Percentiles rank a stretch among this genome's conserved stretches.
Conservation (phyloP, 306 rosid species). For the Aeschynomene evenia region DNA sequence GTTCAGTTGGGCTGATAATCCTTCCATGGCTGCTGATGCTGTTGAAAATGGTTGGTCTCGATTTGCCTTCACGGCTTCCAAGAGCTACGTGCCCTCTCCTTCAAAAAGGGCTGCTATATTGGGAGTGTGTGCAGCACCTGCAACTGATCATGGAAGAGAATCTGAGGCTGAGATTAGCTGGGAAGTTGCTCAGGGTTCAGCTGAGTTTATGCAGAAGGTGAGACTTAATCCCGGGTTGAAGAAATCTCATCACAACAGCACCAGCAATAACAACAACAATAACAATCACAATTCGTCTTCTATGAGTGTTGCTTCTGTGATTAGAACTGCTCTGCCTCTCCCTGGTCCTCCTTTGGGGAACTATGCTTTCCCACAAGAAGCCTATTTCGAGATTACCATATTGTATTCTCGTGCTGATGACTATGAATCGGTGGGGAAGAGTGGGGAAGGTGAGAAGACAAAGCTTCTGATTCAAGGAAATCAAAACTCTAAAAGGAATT, state of each 20-base stretch:
- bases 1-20: slow-evolving; percentile 81
- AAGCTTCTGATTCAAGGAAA: slow-evolving; percentile 67
- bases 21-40: slow-evolving; percentile 71
- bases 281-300: slow-evolving; percentile 5
- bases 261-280: neutral
- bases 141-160: slow-evolving; percentile 51
- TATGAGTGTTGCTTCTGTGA: slow-evolving; percentile 45
- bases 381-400: slow-evolving; percentile 86
- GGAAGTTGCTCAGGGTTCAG: slow-evolving; percentile 77
- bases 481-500: slow-evolving; percentile 45
- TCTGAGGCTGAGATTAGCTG: slow-evolving; percentile 72
- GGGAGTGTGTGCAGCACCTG: slow-evolving; percentile 45
- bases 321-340: slow-evolving; percentile 68
- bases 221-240: slow-evolving; percentile 69
- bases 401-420: slow-evolving; percentile 45
- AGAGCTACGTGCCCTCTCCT: slow-evolving; percentile 43
- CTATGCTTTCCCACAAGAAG: slow-evolving; percentile 77
- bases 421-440: slow-evolving; percentile 38
- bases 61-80: slow-evolving; percentile 57
- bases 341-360: slow-evolving; percentile 85
- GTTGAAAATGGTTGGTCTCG: slow-evolving; percentile 94
- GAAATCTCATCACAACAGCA: slow-evolving; percentile 31
- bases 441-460: slow-evolving; percentile 67
- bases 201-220: slow-evolving; percentile 88
- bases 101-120: slow-evolving; percentile 54